Evolutionary conservation across 257 asterid species (phyloP).

Genomic region (Cinchona pubescens): DNA sequence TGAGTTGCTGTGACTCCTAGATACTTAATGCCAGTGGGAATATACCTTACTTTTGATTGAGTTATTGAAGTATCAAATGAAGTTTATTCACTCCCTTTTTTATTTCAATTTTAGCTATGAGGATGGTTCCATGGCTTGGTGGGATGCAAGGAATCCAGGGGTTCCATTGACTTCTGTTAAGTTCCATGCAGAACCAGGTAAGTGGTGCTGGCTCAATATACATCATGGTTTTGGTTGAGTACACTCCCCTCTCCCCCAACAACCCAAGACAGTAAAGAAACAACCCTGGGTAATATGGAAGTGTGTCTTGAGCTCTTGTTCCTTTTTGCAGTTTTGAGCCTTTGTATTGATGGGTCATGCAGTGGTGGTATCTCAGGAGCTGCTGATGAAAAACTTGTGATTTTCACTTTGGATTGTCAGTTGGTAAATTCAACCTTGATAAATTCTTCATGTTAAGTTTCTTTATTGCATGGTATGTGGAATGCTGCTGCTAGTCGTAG

Average conservation of each 20-base stretch:
- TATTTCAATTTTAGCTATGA: constrained; percentile 40
- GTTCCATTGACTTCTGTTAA: constrained; percentile 66
- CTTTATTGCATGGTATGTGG: neutral
- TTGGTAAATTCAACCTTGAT: constrained; percentile 20
- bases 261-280: too few species aligned
- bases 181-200: constrained; percentile 77
- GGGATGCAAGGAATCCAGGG: constrained; percentile 79
- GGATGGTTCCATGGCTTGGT: constrained; percentile 89
- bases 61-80: neutral
- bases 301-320: neutral
- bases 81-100: constrained; percentile 6
- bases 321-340: constrained; percentile 45
- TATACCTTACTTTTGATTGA: neutral
- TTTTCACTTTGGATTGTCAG: constrained; percentile 62
- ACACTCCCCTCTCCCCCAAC: too few species aligned
- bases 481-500: neutral
- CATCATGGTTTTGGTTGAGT: neutral
- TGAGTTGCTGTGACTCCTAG: neutral
- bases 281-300: too few species aligned
- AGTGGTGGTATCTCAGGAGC: constrained; percentile 82
- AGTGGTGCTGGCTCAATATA: neutral
- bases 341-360: constrained; percentile 54
- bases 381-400: constrained; percentile 73
- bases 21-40: neutral
- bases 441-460: neutral